Base-by-base conservation (phyloP, 768 basidiomycete genomes). In the Mycena vulgaris region DNA sequence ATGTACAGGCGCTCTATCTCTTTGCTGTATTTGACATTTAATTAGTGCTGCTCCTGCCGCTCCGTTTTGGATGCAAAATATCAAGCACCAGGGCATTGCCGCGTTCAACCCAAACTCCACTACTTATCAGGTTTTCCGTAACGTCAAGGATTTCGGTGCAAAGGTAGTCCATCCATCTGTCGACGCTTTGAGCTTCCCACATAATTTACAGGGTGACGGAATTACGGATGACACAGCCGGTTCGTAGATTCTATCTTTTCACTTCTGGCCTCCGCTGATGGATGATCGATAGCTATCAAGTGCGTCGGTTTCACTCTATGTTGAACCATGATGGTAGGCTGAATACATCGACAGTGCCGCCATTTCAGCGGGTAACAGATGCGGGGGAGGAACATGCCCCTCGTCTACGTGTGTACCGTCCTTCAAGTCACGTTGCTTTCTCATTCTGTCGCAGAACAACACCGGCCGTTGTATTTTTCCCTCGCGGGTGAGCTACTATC, bases 401-500 rank as follows among this genome's bases (percentile, higher is more conserved):
- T 92, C 92, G 2, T 88, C 91, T 4, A 90, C 90, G 87, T 88
- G 72, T 19, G 86, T 83, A 63, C 27, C n/a, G 66, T 21, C 25
- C 37, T 31, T 37, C 21, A 45, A 11, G 23, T 19, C n/a, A 25
- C 39, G n/a, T 68, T 27, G 58, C 33, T 21, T 19, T 55, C 56
- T 61, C 16, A 42, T 62, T 49, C 21, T 57, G 35, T 31, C 19
- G 64, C 66, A 93, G 92, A 9, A 78, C 90, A 4, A 85, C 92
- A 0, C 93, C 94, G 16, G 94, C 92, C 7, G 78, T 94, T 19
- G 87, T 95, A 31, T 95, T 86, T 80, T 94, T 95, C 81, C 94
- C 94, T 39, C 35, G n/a, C 37, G 65, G 65, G 65, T 66, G 33
- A 40, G 57, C 39, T 52, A 56, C 45, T 51, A 66, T 49, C 37